A percentile compares a stretch with the other conserved stretches of the same genome.
phyloP scores from a whole-genome alignment of 2,329 filamentous ascomycete species.

The Venturia nashicola region DNA sequence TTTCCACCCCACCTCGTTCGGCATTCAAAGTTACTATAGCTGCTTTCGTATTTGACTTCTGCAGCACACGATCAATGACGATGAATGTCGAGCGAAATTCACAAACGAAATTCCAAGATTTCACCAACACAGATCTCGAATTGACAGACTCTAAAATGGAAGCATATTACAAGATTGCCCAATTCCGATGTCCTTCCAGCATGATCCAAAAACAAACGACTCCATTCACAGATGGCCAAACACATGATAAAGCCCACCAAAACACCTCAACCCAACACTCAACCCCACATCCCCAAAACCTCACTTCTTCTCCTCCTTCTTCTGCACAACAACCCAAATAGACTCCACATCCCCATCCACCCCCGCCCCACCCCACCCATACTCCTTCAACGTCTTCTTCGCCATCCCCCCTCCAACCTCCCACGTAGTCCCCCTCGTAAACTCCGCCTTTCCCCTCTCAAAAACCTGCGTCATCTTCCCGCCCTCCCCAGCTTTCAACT shows the following conservation, averaged over 20 bases:
- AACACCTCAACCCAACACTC: background rate
- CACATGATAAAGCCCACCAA: background rate
- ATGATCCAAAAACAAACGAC: background rate
- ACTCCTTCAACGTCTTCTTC: conserved; percentile 2
- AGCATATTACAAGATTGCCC: background rate
- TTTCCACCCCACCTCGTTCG: too few species aligned
- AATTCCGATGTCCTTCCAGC: background rate
- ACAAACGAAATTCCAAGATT: too few species aligned
- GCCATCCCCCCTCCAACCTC: background rate
- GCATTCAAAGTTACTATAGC: too few species aligned
- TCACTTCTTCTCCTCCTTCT: too few species aligned
- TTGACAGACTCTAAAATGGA: background rate
- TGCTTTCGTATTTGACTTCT: too few species aligned
- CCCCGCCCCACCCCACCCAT: conserved; percentile 4
- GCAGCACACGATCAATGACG: too few species aligned
- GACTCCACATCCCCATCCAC: background rate
- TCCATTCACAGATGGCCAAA: background rate
- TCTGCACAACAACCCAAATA: conserved; percentile 3
- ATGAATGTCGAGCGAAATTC: too few species aligned
- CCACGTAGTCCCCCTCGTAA: conserved; percentile 10
- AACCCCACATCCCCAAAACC: background rate
- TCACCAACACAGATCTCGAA: background rate
- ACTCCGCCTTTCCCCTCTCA: conserved; percentile 10
- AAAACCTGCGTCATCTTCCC: conserved; percentile 11
- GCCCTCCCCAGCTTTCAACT: conserved; percentile 7